Conservation (phyloP, 495 filamentous ascomycete genomes). For the Talaromyces liani region DNA sequence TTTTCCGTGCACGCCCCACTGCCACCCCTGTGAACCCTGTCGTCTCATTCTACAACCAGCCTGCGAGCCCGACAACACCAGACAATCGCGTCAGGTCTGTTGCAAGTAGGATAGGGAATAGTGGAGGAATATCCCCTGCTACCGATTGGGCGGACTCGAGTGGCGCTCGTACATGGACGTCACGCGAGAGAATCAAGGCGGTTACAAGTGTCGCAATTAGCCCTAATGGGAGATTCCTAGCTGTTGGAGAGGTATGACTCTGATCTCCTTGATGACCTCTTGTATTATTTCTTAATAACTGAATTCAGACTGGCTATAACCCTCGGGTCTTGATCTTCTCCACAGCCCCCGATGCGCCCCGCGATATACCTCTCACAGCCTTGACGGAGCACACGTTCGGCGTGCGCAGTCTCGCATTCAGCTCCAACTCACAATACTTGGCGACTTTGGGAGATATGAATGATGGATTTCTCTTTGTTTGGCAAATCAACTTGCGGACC, state of each 20-base stretch:
- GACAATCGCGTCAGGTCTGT: conserved; percentile 30
- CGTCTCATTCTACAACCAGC: conserved; percentile 48
- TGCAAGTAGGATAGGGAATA: conserved; percentile 22
- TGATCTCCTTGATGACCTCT: neutral
- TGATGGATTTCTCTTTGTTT: conserved; percentile 91
- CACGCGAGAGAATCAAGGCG: conserved; percentile 86
- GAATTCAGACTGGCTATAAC: conserved; percentile 70
- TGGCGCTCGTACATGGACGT: conserved; percentile 67
- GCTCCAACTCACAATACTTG: conserved; percentile 75
- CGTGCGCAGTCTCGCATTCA: conserved; percentile 83
- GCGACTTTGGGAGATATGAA: conserved; percentile 82
- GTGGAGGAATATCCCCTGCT: conserved; percentile 29
- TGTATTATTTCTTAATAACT: neutral
- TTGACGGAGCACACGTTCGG: conserved; percentile 87
- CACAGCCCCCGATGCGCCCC: conserved; percentile 62
- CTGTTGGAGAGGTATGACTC: conserved; percentile 71
- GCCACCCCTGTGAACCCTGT: conserved; percentile 57
- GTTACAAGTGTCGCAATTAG: conserved; percentile 91
- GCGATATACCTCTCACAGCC: conserved; percentile 76
- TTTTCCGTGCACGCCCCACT: conserved; percentile 82
- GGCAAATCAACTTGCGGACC: conserved; percentile 75
- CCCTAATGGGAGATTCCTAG: conserved; percentile 79
- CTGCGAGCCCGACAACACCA: conserved; percentile 49
- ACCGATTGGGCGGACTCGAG: conserved; percentile 52
- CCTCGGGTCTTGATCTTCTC: conserved; percentile 87